Conservation (phyloP, 2,329 filamentous ascomycete genomes). For the Diplodia intermedia region DNA sequence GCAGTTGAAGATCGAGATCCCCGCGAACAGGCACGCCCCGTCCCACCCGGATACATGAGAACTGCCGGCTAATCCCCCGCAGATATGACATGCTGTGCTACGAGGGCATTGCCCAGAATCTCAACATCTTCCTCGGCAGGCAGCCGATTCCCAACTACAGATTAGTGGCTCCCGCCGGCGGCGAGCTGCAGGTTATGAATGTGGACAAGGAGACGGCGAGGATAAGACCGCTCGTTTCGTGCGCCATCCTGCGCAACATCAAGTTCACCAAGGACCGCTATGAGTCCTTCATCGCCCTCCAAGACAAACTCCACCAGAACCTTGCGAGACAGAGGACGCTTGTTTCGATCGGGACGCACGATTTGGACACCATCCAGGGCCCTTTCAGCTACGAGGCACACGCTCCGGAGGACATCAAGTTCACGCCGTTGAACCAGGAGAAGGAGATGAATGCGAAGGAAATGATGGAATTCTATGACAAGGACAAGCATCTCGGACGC, state of each 20-base stretch:
- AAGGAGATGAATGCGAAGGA: conserved; percentile 86
- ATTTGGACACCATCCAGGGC: conserved; percentile 89
- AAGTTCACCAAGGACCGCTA: conserved; percentile 33
- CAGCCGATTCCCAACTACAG: conserved; percentile 79
- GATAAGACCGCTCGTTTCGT: conserved; percentile 87
- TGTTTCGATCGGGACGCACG: conserved; percentile 97
- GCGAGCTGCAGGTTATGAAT: conserved; percentile 79
- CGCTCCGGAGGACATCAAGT: conserved; percentile 89
- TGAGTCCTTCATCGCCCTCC: conserved; percentile 57
- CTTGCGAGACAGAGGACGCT: conserved; percentile 90
- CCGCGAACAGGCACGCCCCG: conserved; percentile 79
- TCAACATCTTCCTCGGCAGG: conserved; percentile 90
- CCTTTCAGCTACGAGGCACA: conserved; percentile 97
- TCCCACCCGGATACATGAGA: neutral
- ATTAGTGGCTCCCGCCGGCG: conserved; percentile 73
- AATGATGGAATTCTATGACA: conserved; percentile 92
- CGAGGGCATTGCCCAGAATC: conserved; percentile 92
- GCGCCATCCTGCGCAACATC: conserved; percentile 70
- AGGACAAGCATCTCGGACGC: conserved; percentile 87
- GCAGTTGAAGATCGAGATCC: conserved; percentile 97
- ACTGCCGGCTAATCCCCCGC: conserved; percentile 36
- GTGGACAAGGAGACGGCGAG: conserved; percentile 77
- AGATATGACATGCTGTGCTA: conserved; percentile 92
- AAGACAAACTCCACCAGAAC: conserved; percentile 98
- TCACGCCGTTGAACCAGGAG: conserved; percentile 87